A percentile compares a stretch with the other conserved stretches of the same genome.
Conservation (phyloP, 2,329 filamentous ascomycete species). For the Metarhizium guizhouense region DNA sequence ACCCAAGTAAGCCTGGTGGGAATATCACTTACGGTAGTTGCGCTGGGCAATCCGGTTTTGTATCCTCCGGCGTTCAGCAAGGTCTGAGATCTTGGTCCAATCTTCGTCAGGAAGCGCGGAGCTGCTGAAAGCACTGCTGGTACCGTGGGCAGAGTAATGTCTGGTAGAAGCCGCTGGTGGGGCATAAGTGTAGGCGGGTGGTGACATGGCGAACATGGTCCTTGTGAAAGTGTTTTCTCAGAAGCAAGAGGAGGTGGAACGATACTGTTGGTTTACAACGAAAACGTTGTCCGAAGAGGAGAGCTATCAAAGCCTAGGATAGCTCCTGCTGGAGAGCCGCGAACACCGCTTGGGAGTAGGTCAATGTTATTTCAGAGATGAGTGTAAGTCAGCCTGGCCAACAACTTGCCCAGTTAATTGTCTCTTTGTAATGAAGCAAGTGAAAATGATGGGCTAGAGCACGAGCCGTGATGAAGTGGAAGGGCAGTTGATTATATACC, state of each 20-base stretch:
- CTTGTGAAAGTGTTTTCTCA: conserved; percentile 15
- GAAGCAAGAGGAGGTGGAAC: background rate
- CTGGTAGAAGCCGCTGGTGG: conserved; percentile 36
- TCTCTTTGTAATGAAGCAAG: background rate
- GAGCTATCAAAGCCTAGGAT: background rate
- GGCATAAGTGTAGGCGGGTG: conserved; percentile 24
- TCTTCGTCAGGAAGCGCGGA: conserved; percentile 95
- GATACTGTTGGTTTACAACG: background rate
- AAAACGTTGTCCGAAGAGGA: background rate
- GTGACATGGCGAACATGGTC: conserved; percentile 27
- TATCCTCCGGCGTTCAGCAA: conserved; percentile 86
- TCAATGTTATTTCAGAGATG: background rate
- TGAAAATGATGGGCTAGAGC: background rate
- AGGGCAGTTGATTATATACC: conserved; percentile 6
- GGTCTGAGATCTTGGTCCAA: conserved; percentile 98
- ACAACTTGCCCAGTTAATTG: background rate
- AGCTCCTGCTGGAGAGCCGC: background rate
- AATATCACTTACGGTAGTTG: conserved; percentile 70
- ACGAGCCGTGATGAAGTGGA: background rate
- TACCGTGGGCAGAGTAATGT: conserved; percentile 64
- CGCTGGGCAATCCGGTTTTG: conserved; percentile 97
- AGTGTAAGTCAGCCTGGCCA: background rate
- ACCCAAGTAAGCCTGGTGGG: background rate
- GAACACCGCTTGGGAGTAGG: background rate
- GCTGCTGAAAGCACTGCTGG: conserved; percentile 89